phyloP scores from a whole-genome alignment of 257 asterid genomes.

The Buddleja alternifolia region DNA sequence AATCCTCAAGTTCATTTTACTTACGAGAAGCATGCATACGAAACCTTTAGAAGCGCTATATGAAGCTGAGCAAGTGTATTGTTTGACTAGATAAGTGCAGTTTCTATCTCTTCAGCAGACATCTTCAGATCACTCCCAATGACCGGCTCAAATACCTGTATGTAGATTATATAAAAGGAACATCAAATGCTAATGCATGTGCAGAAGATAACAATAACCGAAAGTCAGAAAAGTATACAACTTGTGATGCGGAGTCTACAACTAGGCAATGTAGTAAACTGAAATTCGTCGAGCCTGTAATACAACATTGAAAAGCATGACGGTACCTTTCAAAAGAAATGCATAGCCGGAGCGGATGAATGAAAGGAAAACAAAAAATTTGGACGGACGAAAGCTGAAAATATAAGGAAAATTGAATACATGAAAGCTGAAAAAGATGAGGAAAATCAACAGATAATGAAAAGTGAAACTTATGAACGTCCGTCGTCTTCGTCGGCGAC shows the following conservation, averaged over 20 bases:
- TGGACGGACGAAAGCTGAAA: too few relatives aligned
- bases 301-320: too few relatives aligned
- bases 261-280: background rate
- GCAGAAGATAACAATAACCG: constrained; percentile 6
- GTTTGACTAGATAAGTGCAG: constrained; percentile 72
- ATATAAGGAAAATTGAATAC: too few relatives aligned
- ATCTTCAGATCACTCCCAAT: constrained; percentile 53
- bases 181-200: background rate
- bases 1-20: constrained; percentile 14
- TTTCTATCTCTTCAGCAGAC: constrained; percentile 89
- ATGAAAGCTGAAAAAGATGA: too few relatives aligned
- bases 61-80: constrained; percentile 73
- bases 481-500: constrained; percentile 36
- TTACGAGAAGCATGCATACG: background rate
- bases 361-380: too few relatives aligned
- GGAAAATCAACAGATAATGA: too few relatives aligned
- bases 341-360: too few relatives aligned
- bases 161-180: background rate
- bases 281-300: too few relatives aligned
- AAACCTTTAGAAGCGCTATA: constrained; percentile 73
- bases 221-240: background rate
- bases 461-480: background rate
- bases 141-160: constrained; percentile 76
- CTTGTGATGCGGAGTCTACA: background rate
- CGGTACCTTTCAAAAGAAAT: too few relatives aligned